These are phyloP conservation scores for Coemansia reversa DNA, from an alignment of 192 early-diverging fungal species.

Conservation along the genomic window DNA sequence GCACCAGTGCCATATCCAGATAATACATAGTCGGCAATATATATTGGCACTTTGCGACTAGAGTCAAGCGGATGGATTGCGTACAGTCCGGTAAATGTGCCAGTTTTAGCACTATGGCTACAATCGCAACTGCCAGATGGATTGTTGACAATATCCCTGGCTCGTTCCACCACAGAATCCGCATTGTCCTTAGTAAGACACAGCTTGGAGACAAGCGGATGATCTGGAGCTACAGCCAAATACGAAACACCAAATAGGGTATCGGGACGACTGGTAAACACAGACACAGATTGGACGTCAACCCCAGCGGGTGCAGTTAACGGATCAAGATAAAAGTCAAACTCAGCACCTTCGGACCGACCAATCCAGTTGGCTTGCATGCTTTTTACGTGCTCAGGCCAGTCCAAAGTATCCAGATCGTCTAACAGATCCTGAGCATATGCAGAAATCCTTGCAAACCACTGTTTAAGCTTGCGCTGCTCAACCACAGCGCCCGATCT, in stretches of 20 bases:
- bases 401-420: constrained; percentile 75
- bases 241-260: constrained; percentile 76
- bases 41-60: constrained; percentile 66
- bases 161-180: constrained; percentile 15
- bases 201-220: constrained; percentile 52
- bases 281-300: constrained; percentile 42
- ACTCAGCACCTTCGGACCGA: constrained; percentile 75
- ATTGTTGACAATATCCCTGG: constrained; percentile 13
- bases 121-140: no score
- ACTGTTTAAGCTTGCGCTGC: constrained; percentile 79
- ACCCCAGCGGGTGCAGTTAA: not conserved
- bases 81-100: no score
- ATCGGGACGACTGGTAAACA: constrained; percentile 79
- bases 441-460: constrained; percentile 88
- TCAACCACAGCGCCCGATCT: constrained; percentile 91
- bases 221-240: constrained; percentile 65
- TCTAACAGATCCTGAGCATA: constrained; percentile 79
- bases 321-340: constrained; percentile 55
- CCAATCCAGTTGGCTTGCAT: constrained; percentile 96
- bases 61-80: no score
- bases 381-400: constrained; percentile 86
- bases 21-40: constrained; percentile 71
- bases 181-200: constrained; percentile 16
- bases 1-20: constrained; percentile 79
- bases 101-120: no score